Evolutionary conservation across 805 yeast genomes (phyloP), one percentile per base, ranked within the genome.

Genomic region (Sugiyamaella lignohabitans): DNA sequence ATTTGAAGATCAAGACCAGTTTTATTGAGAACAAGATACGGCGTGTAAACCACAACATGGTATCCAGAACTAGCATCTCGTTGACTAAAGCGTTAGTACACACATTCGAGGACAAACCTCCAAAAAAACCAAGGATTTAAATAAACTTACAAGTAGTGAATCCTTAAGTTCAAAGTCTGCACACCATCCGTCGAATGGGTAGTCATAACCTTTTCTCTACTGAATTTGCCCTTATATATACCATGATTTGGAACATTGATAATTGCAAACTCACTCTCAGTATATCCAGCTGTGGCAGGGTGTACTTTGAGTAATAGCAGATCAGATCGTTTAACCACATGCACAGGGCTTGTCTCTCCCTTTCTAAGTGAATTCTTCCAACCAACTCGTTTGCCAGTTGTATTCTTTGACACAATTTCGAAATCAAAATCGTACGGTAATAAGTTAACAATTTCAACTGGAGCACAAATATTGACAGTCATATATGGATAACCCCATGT

Each of bases 401-500:
- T n/a, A 27, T 27, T 14, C 14, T 27, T 27, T 8, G 8, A 14
- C 8, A 27, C 32, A 11, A 93, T 71, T 47, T 84, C 71, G 65
- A 84, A 87, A 17, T 76, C 71, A 38, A 91, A 64, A 56, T 86
- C 95, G 59, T 75, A 84, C 0, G 99, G 98, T 42, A 94, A 63
- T 43, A 87, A 68, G 58, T 93, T 93, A 54, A 85, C 88, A 48
- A 93, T 71, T 55, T 85, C 86, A 40, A 93, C 65, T 0, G 98
- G 98, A 0, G 98, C 87, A 0, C 93, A 79, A 4, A 93, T 66
- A 3, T 80, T 74, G 20, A 93, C 66, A 5, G 71, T 74, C 85
- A 91, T 75, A 57, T 86, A 93, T 0, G 98, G 98, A 58, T 87
- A 94, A 1, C 85, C 74, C 48, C 73, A 71, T 0, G 85, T 75